Percentiles rank a stretch among this genome's conserved stretches.
phyloP scores from a whole-genome alignment of 805 yeast species.

The Ogataea trehalophila region DNA sequence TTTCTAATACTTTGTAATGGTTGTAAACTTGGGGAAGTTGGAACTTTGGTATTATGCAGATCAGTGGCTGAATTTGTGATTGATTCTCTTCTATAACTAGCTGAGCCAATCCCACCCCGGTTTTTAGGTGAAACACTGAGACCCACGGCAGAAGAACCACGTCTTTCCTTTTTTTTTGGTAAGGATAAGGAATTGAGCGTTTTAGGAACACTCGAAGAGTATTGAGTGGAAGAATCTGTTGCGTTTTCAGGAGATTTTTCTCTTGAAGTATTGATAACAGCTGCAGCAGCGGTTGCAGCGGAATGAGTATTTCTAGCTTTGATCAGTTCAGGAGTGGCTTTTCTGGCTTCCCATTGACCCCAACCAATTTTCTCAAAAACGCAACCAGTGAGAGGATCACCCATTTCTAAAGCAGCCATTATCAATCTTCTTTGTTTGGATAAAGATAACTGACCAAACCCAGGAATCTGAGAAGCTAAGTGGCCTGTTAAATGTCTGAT shows the following conservation, averaged over 20 bases:
- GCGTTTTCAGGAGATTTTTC: neutral
- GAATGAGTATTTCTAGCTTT: conserved; percentile 17
- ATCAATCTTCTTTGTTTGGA: conserved; percentile 88
- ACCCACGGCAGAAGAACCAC: conserved; percentile 8
- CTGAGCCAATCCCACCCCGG: conserved; percentile 1
- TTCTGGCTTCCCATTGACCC: conserved; percentile 94
- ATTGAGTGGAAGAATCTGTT: conserved; percentile 2
- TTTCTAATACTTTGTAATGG: conserved; percentile 29
- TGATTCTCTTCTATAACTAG: conserved; percentile 41
- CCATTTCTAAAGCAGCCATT: conserved; percentile 81
- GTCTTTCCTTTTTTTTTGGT: conserved; percentile 9
- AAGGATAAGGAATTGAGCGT: neutral
- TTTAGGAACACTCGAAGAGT: conserved; percentile 4
- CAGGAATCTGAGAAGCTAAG: conserved; percentile 65
- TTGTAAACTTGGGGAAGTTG: conserved; percentile 32
- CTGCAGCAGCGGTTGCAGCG: conserved; percentile 3
- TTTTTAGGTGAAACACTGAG: conserved; percentile 19
- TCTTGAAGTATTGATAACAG: neutral
- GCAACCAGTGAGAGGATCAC: conserved; percentile 54
- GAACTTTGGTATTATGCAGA: conserved; percentile 43
- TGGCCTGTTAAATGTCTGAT: conserved; percentile 85
- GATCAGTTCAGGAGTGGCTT: conserved; percentile 29
- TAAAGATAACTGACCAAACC: conserved; percentile 73
- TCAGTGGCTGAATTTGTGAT: conserved; percentile 43
- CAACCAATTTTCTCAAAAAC: conserved; percentile 92